phyloP scores from a whole-genome alignment of 2,329 filamentous ascomycete genomes.

The Penicillium digitatum region DNA sequence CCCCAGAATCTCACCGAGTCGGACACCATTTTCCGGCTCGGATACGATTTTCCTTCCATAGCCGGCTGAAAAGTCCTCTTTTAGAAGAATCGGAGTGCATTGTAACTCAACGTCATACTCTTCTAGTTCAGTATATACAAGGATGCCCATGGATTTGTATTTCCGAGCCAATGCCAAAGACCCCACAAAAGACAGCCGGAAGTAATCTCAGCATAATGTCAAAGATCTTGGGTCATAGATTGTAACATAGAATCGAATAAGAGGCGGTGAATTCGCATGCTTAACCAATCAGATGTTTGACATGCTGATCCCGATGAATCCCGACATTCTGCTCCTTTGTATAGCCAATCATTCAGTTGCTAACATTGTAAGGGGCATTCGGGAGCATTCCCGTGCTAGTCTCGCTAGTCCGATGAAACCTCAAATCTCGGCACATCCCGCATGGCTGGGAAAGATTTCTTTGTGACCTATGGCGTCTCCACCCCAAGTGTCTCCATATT shows the following conservation, averaged over 20 bases:
- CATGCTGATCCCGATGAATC: background rate
- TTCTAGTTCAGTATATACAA: background rate
- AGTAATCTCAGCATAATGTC: background rate
- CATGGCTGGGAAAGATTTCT: background rate
- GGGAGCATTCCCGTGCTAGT: background rate
- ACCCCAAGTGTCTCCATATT: background rate
- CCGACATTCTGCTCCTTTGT: background rate
- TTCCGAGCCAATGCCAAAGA: background rate
- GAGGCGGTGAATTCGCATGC: background rate
- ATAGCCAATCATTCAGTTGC: background rate
- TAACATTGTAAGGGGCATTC: background rate
- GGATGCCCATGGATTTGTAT: background rate
- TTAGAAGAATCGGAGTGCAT: background rate
- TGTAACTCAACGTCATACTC: background rate
- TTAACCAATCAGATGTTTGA: background rate
- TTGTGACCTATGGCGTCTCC: background rate
- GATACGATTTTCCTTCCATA: slow-evolving; percentile 3
- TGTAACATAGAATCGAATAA: too few relatives aligned
- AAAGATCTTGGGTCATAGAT: background rate
- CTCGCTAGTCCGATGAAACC: too few relatives aligned
- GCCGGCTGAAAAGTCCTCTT: background rate
- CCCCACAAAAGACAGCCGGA: background rate
- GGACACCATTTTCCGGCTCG: slow-evolving; percentile 4
- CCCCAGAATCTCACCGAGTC: background rate
- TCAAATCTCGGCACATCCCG: background rate